Conservation (phyloP, 805 yeast species). For the Sungouiella thailandica region DNA sequence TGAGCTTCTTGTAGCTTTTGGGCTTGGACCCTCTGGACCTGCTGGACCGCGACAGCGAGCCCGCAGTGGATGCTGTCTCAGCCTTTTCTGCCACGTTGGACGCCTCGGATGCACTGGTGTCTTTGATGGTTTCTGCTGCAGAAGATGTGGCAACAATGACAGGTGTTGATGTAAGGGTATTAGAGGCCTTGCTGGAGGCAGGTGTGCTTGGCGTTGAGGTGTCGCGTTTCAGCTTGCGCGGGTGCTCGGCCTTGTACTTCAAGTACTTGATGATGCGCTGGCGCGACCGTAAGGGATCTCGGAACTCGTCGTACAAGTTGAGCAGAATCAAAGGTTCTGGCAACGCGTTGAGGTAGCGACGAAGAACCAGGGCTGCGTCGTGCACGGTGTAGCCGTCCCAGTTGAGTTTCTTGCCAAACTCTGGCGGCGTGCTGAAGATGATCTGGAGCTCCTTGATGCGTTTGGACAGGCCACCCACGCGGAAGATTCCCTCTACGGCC, state of each 20-base stretch:
- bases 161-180: neutral
- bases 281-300: conserved; percentile 65
- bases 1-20: conserved; percentile 51
- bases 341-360: conserved; percentile 79
- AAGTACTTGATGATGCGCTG: conserved; percentile 64
- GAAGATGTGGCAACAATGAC: neutral
- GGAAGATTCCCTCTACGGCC: conserved; percentile 82
- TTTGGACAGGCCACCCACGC: conserved; percentile 88
- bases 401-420: conserved; percentile 76
- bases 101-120: neutral
- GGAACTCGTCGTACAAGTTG: conserved; percentile 66
- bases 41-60: neutral
- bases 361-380: conserved; percentile 88
- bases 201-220: conserved; percentile 1
- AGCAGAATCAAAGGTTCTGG: conserved; percentile 92
- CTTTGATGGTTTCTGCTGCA: neutral
- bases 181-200: conserved; percentile 1
- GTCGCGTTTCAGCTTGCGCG: conserved; percentile 13
- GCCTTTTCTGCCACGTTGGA: neutral
- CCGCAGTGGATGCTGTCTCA: neutral
- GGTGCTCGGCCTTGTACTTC: conserved; percentile 50
- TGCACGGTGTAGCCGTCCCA: conserved; percentile 97
- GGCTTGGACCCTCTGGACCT: conserved; percentile 24
- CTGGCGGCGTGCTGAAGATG: conserved; percentile 81
- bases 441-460: conserved; percentile 82